Evolutionary conservation across 2,329 filamentous ascomycete species (phyloP).

Genomic region (Colletotrichum sansevieriae): DNA sequence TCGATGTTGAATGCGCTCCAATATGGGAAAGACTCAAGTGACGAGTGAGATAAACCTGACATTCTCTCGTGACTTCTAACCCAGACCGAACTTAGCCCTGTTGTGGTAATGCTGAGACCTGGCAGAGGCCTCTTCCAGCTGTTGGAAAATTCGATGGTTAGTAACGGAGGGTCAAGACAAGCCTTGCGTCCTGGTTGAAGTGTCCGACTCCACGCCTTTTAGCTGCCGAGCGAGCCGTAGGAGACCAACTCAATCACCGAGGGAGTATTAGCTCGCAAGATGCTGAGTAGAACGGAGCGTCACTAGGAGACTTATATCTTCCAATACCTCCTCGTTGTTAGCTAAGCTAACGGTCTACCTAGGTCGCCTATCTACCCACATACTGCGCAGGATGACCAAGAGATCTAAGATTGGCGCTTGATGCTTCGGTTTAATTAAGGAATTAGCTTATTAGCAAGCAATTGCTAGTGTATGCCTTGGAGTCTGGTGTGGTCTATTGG

Average conservation of each 20-base stretch:
- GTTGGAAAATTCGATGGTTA: not conserved
- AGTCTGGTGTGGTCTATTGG: not conserved
- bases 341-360: not conserved
- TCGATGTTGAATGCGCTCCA: not conserved
- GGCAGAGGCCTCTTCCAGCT: not conserved
- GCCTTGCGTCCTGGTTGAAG: not conserved
- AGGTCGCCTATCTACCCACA: not conserved
- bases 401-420: not conserved
- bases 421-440: not conserved
- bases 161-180: not conserved
- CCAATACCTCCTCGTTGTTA: not conserved
- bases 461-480: not conserved
- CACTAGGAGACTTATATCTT: not conserved
- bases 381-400: not conserved
- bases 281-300: not conserved
- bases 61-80: not conserved
- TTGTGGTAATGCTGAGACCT: not conserved
- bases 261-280: not conserved
- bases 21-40: not conserved
- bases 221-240: not conserved
- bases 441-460: not conserved
- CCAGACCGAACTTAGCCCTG: not conserved
- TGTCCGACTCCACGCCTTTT: not conserved
- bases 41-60: not conserved
- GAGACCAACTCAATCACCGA: not conserved